Conservation (phyloP, 2,329 filamentous ascomycete genomes). For the Aureobasidium zeae region DNA sequence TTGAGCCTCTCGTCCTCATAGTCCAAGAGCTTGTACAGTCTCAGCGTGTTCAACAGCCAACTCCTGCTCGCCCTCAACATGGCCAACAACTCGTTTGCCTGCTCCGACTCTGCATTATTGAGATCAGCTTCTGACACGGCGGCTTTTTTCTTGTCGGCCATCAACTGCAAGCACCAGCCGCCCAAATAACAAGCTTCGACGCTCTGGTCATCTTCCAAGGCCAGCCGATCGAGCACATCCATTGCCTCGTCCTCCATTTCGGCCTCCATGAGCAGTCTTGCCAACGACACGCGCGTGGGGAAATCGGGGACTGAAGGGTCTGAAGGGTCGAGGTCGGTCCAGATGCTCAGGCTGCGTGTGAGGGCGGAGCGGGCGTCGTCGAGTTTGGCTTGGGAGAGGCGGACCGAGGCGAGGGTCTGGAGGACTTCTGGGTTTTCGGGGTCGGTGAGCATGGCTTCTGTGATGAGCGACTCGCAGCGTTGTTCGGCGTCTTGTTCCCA, state of each 20-base stretch:
- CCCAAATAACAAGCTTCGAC: conserved; percentile 96
- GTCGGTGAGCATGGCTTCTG: conserved; percentile 78
- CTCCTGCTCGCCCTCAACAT: conserved; percentile 66
- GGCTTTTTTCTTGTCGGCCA: conserved; percentile 57
- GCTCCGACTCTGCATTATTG: conserved; percentile 17
- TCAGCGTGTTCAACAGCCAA: conserved; percentile 74
- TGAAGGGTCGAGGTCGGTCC: conserved; percentile 67
- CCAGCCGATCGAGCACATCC: conserved; percentile 71
- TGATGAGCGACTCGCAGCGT: conserved; percentile 78
- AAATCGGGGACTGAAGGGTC: conserved; percentile 74
- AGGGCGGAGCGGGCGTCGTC: conserved; percentile 77
- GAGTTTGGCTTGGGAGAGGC: conserved; percentile 73
- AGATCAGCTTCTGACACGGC: conserved; percentile 22
- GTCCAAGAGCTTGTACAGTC: conserved; percentile 66
- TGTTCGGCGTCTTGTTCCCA: conserved; percentile 84
- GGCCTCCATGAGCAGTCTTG: conserved; percentile 81
- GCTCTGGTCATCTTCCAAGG: conserved; percentile 83
- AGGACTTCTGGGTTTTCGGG: conserved; percentile 79
- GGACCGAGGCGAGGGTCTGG: conserved; percentile 87
- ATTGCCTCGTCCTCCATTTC: conserved; percentile 78
- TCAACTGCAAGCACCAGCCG: conserved; percentile 80
- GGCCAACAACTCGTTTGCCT: conserved; percentile 25
- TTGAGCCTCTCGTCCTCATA: conserved; percentile 78
- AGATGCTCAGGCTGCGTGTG: conserved; percentile 67
- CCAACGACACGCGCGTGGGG: conserved; percentile 71